phyloP scores from a whole-genome alignment of 1,284 basidiomycete genomes.

The Phylloporus sp. region DNA sequence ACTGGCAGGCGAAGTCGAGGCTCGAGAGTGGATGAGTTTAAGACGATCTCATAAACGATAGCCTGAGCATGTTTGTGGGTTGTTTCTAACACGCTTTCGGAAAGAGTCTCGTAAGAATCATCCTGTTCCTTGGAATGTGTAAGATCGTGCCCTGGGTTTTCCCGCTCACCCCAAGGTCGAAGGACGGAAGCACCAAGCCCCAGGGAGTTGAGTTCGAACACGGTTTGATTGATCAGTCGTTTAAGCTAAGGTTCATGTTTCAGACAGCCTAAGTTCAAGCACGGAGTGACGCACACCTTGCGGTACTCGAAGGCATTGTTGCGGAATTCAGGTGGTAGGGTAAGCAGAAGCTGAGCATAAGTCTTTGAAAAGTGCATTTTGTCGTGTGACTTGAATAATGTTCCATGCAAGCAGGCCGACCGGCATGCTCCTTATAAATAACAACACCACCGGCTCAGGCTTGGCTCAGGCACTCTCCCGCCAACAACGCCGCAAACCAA shows the following conservation, averaged over 20 bases:
- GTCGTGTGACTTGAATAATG: too few species aligned
- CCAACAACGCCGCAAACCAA: too few species aligned
- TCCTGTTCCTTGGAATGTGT: slow-evolving; percentile 31
- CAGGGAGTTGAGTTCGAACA: slow-evolving; percentile 77
- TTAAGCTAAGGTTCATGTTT: slow-evolving; percentile 65
- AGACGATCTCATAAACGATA: slow-evolving; percentile 60
- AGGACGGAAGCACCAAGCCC: slow-evolving; percentile 70
- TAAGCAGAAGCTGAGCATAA: slow-evolving; percentile 69
- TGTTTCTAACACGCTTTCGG: not conserved
- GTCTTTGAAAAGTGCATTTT: slow-evolving; percentile 87
- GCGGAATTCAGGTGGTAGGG: slow-evolving; percentile 76
- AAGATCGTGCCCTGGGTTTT: slow-evolving; percentile 15
- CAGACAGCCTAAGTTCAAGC: not conserved
- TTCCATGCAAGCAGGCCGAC: too few species aligned
- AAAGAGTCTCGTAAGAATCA: not conserved
- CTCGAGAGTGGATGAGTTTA: slow-evolving; percentile 51
- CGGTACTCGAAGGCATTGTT: slow-evolving; percentile 87
- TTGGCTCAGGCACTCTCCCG: too few species aligned
- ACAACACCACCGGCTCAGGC: too few species aligned
- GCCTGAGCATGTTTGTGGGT: slow-evolving; percentile 15
- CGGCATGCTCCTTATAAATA: too few species aligned
- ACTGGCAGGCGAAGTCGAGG: slow-evolving; percentile 60
- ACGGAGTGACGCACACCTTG: slow-evolving; percentile 50
- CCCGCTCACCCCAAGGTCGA: slow-evolving; percentile 45
- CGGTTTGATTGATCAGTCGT: slow-evolving; percentile 89